These are phyloP conservation scores for Chrysosporium keratinophilum DNA, from an alignment of 2,329 filamentous ascomycete genomes.

Conservation along the genomic window DNA sequence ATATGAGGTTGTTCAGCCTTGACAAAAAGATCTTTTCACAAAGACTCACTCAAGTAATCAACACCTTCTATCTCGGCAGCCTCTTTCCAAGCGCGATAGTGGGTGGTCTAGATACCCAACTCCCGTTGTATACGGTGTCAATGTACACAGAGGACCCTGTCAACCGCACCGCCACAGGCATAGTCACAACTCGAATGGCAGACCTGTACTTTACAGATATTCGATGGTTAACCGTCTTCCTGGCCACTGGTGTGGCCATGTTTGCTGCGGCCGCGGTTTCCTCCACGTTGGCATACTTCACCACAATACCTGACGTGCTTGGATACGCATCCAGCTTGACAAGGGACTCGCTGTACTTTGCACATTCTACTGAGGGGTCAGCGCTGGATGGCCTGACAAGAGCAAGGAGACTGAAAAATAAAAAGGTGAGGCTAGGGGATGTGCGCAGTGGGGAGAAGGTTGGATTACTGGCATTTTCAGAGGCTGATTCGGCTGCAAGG, in stretches of 20 bases:
- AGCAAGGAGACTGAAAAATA: slow-evolving; percentile 1
- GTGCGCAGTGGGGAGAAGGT: neutral
- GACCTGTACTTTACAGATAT: neutral
- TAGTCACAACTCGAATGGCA: neutral
- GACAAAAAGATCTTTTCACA: slow-evolving; percentile 3
- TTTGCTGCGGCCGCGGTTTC: slow-evolving; percentile 1
- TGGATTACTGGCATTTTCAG: slow-evolving; percentile 2
- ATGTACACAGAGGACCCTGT: neutral
- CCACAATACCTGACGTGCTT: neutral
- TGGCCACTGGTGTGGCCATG: neutral
- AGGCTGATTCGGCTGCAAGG: neutral
- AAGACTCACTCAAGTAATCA: slow-evolving; percentile 8
- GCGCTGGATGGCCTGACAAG: neutral
- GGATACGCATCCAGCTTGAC: neutral
- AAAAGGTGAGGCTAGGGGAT: slow-evolving; percentile 3
- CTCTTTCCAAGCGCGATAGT: slow-evolving; percentile 10
- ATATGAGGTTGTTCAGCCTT: neutral
- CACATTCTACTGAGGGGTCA: neutral
- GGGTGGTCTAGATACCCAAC: neutral
- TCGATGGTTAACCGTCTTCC: slow-evolving; percentile 5
- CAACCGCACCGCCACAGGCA: neutral
- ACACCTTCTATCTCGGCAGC: slow-evolving; percentile 10
- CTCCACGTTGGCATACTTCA: neutral
- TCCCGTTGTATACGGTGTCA: neutral
- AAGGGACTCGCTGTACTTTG: neutral